phyloP scores from a whole-genome alignment of 768 basidiomycete genomes.

The Rhizopogon roseolus region DNA sequence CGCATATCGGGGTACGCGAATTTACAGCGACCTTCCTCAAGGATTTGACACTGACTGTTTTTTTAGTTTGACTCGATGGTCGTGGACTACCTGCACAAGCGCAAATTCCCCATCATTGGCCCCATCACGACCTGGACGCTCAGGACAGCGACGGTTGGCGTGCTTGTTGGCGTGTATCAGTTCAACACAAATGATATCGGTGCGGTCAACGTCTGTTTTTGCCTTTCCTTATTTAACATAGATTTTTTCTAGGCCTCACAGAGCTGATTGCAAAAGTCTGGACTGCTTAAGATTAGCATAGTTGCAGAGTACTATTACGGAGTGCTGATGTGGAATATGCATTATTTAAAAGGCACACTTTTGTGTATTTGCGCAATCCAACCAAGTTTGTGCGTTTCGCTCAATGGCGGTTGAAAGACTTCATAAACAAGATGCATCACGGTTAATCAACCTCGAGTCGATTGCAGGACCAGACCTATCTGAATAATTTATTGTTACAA shows the following conservation, averaged over 20 bases:
- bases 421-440: slow-evolving; percentile 43
- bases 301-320: slow-evolving; percentile 45
- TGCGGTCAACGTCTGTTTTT: slow-evolving; percentile 35
- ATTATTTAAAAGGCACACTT: slow-evolving; percentile 34
- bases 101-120: slow-evolving; percentile 89
- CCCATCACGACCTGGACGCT: slow-evolving; percentile 69
- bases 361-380: slow-evolving; percentile 36
- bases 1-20: slow-evolving; percentile 83
- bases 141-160: slow-evolving; percentile 70
- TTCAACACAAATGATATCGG: slow-evolving; percentile 99
- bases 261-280: slow-evolving; percentile 82
- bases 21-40: not conserved
- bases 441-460: not conserved
- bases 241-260: slow-evolving; percentile 56
- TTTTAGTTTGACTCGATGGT: slow-evolving; percentile 68
- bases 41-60: not conserved
- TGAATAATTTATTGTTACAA: no score
- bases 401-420: slow-evolving; percentile 31
- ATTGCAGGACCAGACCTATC: no score
- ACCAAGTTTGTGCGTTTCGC: slow-evolving; percentile 28
- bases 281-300: slow-evolving; percentile 53
- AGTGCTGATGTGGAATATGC: slow-evolving; percentile 15
- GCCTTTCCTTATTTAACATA: not conserved
- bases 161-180: slow-evolving; percentile 89
- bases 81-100: slow-evolving; percentile 87